phyloP scores from a whole-genome alignment of 148 eudicot genomes.

The Tetragonia tetragonoides region DNA sequence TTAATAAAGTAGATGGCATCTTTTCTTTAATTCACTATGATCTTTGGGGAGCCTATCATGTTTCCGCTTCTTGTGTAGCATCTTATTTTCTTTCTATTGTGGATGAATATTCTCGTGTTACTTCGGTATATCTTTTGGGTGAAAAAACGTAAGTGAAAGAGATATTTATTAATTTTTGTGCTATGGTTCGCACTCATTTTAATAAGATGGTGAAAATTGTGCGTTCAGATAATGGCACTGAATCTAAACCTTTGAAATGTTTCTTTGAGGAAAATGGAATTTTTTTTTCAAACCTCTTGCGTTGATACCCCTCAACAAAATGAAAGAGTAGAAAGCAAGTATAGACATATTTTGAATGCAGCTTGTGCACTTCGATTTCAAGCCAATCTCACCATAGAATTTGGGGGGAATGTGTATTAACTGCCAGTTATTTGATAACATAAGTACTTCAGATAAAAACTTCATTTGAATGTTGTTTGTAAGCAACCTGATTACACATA shows the following conservation, averaged over 20 bases:
- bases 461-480: neutral
- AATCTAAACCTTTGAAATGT: neutral
- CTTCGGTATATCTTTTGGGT: neutral
- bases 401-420: neutral
- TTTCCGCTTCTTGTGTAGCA: neutral
- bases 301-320: no score
- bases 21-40: neutral
- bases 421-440: neutral
- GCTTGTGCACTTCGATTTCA: no score
- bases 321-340: no score
- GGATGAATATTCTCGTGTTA: no score
- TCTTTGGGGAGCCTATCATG: neutral
- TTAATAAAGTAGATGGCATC: neutral
- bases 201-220: neutral
- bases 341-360: no score
- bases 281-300: no score
- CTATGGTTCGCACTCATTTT: constrained; percentile 11
- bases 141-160: neutral
- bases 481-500: neutral
- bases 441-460: neutral
- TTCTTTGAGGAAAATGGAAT: neutral
- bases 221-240: neutral
- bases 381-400: no score
- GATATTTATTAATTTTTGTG: neutral
- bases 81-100: constrained; percentile 4